Percentiles rank a stretch among this genome's conserved stretches.
phyloP scores from a whole-genome alignment of 108 stramenopile genomes.

The Seminavis robusta region DNA sequence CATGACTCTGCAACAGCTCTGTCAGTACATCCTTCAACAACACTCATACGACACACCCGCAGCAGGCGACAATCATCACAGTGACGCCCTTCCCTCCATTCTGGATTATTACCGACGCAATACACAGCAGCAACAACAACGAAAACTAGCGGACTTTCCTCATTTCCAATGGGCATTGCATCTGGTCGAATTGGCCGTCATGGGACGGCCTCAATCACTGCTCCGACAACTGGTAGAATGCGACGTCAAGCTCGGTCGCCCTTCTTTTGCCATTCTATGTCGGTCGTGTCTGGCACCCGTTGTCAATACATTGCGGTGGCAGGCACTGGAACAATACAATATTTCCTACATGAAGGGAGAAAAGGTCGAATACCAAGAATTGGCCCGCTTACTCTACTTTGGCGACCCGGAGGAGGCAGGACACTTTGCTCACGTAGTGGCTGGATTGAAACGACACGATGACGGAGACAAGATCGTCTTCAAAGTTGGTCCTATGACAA shows the following conservation, averaged over 20 bases:
- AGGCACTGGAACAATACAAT: slow-evolving; percentile 39
- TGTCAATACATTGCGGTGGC: slow-evolving; percentile 21
- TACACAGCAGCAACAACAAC: neutral
- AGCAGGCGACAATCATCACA: neutral
- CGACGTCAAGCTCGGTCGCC: neutral
- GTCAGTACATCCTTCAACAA: slow-evolving; percentile 3
- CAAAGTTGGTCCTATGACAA: too few species aligned
- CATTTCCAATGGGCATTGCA: slow-evolving; percentile 10
- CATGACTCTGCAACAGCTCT: too few species aligned
- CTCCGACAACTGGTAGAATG: neutral
- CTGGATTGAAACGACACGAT: too few species aligned
- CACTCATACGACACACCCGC: neutral
- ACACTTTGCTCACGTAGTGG: too few species aligned
- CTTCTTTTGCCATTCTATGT: neutral
- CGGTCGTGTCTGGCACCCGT: slow-evolving; percentile 24
- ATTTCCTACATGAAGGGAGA: slow-evolving; percentile 29
- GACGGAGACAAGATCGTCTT: too few species aligned
- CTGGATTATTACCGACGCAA: neutral
- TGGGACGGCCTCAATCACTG: neutral
- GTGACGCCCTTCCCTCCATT: too few species aligned
- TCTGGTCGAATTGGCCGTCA: neutral
- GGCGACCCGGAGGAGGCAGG: too few species aligned
- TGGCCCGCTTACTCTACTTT: slow-evolving; percentile 1
- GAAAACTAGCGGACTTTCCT: too few species aligned
- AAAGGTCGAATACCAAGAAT: slow-evolving; percentile 10